Base-by-base conservation (phyloP, 352 stramenopile species). In the Peronospora destructor region DNA sequence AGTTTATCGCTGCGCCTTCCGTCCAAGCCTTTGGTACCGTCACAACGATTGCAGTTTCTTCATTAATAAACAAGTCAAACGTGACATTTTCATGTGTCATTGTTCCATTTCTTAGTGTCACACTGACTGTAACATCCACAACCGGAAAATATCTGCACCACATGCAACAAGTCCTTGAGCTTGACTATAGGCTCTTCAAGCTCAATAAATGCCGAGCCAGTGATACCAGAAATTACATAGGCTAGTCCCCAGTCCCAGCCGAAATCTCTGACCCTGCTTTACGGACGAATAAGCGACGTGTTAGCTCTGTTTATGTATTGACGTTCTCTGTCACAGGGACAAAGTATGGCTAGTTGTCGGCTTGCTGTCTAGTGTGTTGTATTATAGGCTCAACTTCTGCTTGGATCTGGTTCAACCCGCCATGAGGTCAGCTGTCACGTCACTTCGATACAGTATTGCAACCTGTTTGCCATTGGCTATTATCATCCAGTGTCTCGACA, bases 241-340 rank as follows among this genome's bases (percentile, higher is more conserved):
- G 82, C 81, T 9, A 82, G 84, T 0, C 84, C 84, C 84, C 84
- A 94, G 47, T 94, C 84, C 84, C 84, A 94, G 3, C 84, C 84
- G 64, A 93, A 94, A 53, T 91, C 84, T 6, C n/a, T n/a, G 78
- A 88, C 0, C 81, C 81, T 0, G 84, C 78, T 49, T 94, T 94
- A n/a, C 84, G 77, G 8, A 91, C 61, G 55, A 93, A 94, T 1
- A 71, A 76, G 2, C 84, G 82, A 21, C 84, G 65, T 14, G 82
- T 83, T 9, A 79, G 76, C 48, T 94, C 82, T 10, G 77, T 75
- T 79, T 79, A 92, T 10, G 74, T 72, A 44, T 92, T 89, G 38
- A 71, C 87, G 51, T 91, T 91, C 32, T 71, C 53, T 2, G 79
- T 90, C 14, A 64, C 76, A 0, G 80, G 80, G 4, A 91, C 74